These are phyloP conservation scores for Pedinophyceae sp. DNA, from an alignment of 139 green algal genomes.

Conservation along the genomic window DNA sequence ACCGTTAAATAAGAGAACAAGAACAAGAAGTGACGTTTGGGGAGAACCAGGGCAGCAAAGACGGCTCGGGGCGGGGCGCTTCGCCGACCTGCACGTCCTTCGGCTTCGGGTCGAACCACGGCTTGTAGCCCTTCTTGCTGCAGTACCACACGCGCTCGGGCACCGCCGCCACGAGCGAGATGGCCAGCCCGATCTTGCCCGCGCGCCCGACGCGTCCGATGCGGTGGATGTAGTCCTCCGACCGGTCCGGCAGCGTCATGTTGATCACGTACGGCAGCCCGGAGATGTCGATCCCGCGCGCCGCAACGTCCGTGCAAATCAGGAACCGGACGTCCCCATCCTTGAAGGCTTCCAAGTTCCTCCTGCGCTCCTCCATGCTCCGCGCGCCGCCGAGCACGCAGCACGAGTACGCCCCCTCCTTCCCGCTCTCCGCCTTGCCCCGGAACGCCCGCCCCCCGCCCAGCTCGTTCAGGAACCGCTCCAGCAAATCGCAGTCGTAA, in stretches of 20 bases:
- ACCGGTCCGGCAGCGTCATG: constrained; percentile 64
- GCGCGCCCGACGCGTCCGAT: constrained; percentile 54
- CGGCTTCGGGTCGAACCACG: constrained; percentile 49
- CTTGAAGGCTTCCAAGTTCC: constrained; percentile 40
- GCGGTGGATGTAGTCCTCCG: constrained; percentile 75
- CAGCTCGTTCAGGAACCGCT: constrained; percentile 44
- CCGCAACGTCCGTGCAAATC: constrained; percentile 75
- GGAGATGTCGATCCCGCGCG: constrained; percentile 66
- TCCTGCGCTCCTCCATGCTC: constrained; percentile 50
- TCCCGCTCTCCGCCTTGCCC: constrained; percentile 34
- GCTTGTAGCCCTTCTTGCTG: constrained; percentile 55
- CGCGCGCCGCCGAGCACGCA: constrained; percentile 42
- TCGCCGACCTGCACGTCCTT: constrained; percentile 33
- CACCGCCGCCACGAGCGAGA: constrained; percentile 41
- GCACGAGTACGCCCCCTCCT: constrained; percentile 56
- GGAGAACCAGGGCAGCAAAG: neutral
- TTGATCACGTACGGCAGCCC: constrained; percentile 76
- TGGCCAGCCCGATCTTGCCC: constrained; percentile 47
- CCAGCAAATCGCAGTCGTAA: constrained; percentile 62
- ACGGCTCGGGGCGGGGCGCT: constrained; percentile 36
- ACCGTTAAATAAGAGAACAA: neutral
- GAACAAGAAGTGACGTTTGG: neutral
- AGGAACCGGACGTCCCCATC: constrained; percentile 63
- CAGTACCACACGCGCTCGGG: constrained; percentile 30
- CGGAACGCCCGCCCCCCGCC: constrained; percentile 9